Evolutionary conservation across 1,284 basidiomycete genomes (phyloP).

Genomic region (Heterobasidion parviporum): DNA sequence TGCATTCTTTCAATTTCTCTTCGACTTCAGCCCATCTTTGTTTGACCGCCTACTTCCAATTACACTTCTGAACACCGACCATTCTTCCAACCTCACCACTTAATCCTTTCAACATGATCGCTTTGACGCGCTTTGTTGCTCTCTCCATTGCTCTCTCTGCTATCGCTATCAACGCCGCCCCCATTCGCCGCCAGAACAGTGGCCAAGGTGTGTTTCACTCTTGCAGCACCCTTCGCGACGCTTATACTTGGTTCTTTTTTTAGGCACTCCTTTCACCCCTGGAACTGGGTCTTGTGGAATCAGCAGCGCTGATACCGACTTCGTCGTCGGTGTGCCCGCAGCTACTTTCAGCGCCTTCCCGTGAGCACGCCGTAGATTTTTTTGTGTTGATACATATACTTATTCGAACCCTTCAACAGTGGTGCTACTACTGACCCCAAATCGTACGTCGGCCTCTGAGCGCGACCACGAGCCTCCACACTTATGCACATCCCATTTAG

Average conservation of each 20-base stretch:
- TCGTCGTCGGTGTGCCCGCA: neutral
- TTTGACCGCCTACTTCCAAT: neutral
- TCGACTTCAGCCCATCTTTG: neutral
- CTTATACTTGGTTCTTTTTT: neutral
- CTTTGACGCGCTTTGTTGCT: neutral
- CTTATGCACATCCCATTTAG: neutral
- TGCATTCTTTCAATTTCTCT: neutral
- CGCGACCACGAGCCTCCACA: neutral
- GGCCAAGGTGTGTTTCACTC: neutral
- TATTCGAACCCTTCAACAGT: neutral
- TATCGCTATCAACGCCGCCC: neutral
- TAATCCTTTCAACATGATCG: neutral
- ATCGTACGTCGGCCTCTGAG: neutral
- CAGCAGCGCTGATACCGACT: neutral
- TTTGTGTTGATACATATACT: neutral
- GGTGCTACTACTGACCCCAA: neutral
- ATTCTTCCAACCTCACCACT: neutral
- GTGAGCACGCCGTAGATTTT: neutral
- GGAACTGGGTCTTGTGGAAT: neutral
- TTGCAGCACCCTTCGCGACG: neutral
- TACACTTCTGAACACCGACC: neutral
- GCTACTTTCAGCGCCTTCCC: neutral
- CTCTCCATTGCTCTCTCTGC: neutral
- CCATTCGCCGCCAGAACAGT: neutral
- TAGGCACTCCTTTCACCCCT: neutral